A percentile compares a stretch with the other conserved stretches of the same genome.
These are phyloP conservation scores for Neotropicomus parvogracilis DNA, from an alignment of 1,284 basidiomycete species.

Conservation along the genomic window DNA sequence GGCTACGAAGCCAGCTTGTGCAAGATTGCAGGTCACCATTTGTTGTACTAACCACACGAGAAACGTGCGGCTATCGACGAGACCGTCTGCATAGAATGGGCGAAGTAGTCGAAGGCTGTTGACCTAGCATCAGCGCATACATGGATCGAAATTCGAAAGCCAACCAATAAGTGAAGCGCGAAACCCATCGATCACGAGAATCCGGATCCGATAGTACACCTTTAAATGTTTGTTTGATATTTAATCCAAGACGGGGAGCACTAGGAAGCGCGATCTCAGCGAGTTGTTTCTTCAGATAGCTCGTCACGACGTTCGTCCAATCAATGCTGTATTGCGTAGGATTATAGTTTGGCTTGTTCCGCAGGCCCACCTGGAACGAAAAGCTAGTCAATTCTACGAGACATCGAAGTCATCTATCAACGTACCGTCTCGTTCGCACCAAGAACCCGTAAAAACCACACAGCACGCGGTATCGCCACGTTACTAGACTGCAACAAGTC, in stretches of 20 bases:
- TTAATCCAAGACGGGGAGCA: constrained; percentile 66
- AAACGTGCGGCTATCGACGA: constrained; percentile 81
- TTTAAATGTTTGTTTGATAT: constrained; percentile 77
- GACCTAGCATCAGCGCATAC: constrained; percentile 10
- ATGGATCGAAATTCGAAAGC: constrained; percentile 16
- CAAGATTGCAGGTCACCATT: constrained; percentile 72
- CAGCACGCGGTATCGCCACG: constrained; percentile 82
- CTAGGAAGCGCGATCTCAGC: constrained; percentile 80
- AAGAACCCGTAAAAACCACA: constrained; percentile 93
- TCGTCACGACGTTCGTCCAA: constrained; percentile 83
- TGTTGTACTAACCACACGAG: constrained; percentile 83
- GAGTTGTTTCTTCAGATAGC: constrained; percentile 89
- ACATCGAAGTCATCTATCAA: not conserved
- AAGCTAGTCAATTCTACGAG: not conserved
- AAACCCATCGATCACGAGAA: constrained; percentile 72
- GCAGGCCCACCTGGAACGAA: constrained; percentile 54
- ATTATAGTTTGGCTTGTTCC: constrained; percentile 70
- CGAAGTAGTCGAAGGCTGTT: constrained; percentile 70
- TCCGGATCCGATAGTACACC: constrained; percentile 70
- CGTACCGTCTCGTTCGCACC: constrained; percentile 91
- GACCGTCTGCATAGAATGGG: constrained; percentile 74
- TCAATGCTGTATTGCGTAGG: constrained; percentile 85
- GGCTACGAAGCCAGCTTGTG: constrained; percentile 80
- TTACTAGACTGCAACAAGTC: constrained; percentile 81
- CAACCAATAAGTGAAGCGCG: constrained; percentile 78